Base-by-base conservation (phyloP, 2,329 filamentous ascomycete genomes). In the Botrytis deweyae region DNA sequence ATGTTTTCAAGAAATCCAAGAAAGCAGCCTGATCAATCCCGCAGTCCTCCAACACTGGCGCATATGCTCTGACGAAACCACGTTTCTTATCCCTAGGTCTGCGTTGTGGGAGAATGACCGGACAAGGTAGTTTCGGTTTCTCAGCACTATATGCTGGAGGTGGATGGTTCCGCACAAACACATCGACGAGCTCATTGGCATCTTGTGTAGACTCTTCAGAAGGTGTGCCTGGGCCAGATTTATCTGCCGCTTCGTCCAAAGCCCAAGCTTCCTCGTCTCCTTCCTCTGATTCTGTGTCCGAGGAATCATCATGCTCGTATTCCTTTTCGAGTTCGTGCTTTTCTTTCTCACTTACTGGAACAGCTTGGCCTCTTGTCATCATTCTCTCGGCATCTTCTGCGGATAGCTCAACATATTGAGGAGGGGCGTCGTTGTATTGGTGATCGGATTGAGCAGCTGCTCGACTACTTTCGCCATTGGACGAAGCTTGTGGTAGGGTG, bases 51-150 rank as follows among this genome's bases (percentile, higher is more conserved):
- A 89, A 81, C 0, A 85, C 78, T 0, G 87, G 87, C 0, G 87
- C 83, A 77, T 88, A 88, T 0, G 85, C 87, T n/a, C 84, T 83
- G 5, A 88, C 81, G 75, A 88, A 88, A 0, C 87, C 87, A 20
- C 87, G 82, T 0, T 80, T 78, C 70, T 85, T 85, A 46, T 83
- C 81, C 44, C 84, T 82, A 0, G 87, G 87, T 18, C 87, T 83
- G 3, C 87, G 81, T 73, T 89, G 87, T 0, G 86, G 85, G 5
- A 89, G 78, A 36, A 88, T 84, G 36, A 88, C 85, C 0, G 86
- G 86, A 67, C 82, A 81, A n/a, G 83, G 80, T 3, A 86, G 78
- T 40, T 66, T 75, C 9, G 70, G 22, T 38, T 72, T 49, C 29
- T 68, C 42, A 42, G 42, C 42, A 44, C 3, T 69, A 72, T 76